A percentile compares a stretch with the other conserved stretches of the same genome.
Evolutionary conservation across 306 rosid species (phyloP).

Genomic region (Malus sylvestris): DNA sequence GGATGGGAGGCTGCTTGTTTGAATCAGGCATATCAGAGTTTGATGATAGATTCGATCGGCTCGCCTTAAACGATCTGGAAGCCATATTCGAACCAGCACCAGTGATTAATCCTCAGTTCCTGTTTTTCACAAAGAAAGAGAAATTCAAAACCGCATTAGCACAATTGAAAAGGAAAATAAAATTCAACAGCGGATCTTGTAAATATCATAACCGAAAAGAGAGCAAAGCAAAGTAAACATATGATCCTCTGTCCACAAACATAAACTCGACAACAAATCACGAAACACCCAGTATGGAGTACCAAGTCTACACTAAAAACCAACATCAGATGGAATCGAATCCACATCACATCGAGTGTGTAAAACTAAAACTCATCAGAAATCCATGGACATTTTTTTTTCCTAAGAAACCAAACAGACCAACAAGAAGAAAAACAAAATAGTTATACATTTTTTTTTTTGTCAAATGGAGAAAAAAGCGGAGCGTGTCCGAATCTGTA

Average conservation of each 20-base stretch:
- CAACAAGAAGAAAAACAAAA: background rate
- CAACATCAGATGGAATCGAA: slow-evolving; percentile 3
- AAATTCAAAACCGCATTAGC: slow-evolving; percentile 21
- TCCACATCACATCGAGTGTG: background rate
- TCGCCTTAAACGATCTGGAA: slow-evolving; percentile 51
- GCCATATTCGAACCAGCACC: slow-evolving; percentile 43
- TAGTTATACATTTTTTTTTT: background rate
- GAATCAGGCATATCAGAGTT: slow-evolving; percentile 53
- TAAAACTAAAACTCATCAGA: background rate
- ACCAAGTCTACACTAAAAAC: background rate
- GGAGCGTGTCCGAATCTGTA: slow-evolving; percentile 3
- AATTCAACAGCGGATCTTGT: background rate
- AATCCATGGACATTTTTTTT: background rate
- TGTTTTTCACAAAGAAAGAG: slow-evolving; percentile 18
- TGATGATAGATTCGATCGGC: slow-evolving; percentile 52
- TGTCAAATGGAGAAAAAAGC: slow-evolving; percentile 5
- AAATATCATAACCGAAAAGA: background rate
- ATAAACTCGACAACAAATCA: background rate
- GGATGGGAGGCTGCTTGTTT: slow-evolving; percentile 58
- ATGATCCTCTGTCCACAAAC: background rate
- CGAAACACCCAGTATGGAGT: background rate
- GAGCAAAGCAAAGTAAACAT: background rate
- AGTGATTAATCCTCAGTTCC: slow-evolving; percentile 10
- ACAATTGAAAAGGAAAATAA: background rate
- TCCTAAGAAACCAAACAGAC: slow-evolving; percentile 17